Evolutionary conservation across 306 rosid species (phyloP).

Genomic region (Vicia faba): DNA sequence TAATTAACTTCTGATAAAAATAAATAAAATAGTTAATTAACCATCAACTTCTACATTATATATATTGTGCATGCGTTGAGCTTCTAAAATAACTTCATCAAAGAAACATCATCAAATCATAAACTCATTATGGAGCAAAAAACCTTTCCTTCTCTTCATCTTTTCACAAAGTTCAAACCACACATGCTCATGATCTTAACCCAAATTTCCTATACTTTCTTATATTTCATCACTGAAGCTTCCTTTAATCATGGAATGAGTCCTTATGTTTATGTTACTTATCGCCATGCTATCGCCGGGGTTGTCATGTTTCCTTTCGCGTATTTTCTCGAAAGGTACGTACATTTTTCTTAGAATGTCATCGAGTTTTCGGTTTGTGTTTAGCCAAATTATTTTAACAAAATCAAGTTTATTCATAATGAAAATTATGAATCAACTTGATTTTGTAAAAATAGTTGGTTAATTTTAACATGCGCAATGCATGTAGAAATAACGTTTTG

Average conservation of each 20-base stretch:
- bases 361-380: not conserved
- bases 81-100: conserved; percentile 32
- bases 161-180: conserved; percentile 59
- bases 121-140: conserved; percentile 39
- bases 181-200: conserved; percentile 61
- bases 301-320: conserved; percentile 71
- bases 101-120: conserved; percentile 2
- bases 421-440: not conserved
- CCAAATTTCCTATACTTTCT: conserved; percentile 60
- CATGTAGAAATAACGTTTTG: not conserved
- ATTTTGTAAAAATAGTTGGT: not conserved
- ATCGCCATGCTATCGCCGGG: conserved; percentile 62
- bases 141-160: not conserved
- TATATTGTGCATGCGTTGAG: conserved; percentile 31
- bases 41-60: conserved; percentile 37
- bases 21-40: too few species aligned
- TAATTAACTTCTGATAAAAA: not conserved
- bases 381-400: not conserved
- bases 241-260: conserved; percentile 94
- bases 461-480: not conserved
- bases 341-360: not conserved
- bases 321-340: conserved; percentile 72
- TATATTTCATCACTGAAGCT: conserved; percentile 69
- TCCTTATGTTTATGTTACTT: conserved; percentile 76
- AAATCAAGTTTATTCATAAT: not conserved